Conservation (phyloP, 1,284 basidiomycete genomes). For the Ceratobasidium sp. region DNA sequence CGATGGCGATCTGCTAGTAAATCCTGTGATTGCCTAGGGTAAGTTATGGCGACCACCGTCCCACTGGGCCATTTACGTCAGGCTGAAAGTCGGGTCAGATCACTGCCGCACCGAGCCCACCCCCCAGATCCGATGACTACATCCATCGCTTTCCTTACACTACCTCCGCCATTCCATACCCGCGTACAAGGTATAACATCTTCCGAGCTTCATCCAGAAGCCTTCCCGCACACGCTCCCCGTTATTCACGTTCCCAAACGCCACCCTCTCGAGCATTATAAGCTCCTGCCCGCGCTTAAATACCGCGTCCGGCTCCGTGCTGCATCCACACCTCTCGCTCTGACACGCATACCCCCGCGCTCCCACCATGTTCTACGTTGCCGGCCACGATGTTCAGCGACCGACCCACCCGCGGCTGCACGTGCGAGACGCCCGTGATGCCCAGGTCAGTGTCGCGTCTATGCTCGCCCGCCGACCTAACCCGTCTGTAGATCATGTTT, state of each 20-base stretch:
- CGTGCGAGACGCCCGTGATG: constrained; percentile 73
- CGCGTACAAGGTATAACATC: constrained; percentile 46
- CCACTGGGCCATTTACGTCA: constrained; percentile 44
- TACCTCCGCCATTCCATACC: constrained; percentile 32
- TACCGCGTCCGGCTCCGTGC: constrained; percentile 27
- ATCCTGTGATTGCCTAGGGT: constrained; percentile 46
- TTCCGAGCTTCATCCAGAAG: constrained; percentile 47
- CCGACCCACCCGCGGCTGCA: constrained; percentile 73
- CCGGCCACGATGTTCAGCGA: constrained; percentile 65
- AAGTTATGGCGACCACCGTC: constrained; percentile 44
- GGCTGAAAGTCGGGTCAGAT: constrained; percentile 41
- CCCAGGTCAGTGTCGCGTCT: constrained; percentile 60
- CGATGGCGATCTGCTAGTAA: constrained; percentile 43
- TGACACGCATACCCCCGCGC: constrained; percentile 29
- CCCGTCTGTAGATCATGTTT: constrained; percentile 30
- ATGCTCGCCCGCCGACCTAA: constrained; percentile 53
- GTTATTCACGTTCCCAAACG: constrained; percentile 45
- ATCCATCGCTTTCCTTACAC: constrained; percentile 45
- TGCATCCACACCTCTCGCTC: constrained; percentile 37
- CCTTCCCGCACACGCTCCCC: constrained; percentile 45
- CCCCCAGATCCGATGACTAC: constrained; percentile 47
- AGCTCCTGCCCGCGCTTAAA: constrained; percentile 40
- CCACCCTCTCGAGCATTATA: constrained; percentile 36
- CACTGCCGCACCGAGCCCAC: constrained; percentile 42
- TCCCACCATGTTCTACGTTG: constrained; percentile 59